A percentile compares a stretch with the other conserved stretches of the same genome.
These are phyloP conservation scores for Eutrema japonicum DNA, from an alignment of 345 rosid genomes.

Conservation along the genomic window DNA sequence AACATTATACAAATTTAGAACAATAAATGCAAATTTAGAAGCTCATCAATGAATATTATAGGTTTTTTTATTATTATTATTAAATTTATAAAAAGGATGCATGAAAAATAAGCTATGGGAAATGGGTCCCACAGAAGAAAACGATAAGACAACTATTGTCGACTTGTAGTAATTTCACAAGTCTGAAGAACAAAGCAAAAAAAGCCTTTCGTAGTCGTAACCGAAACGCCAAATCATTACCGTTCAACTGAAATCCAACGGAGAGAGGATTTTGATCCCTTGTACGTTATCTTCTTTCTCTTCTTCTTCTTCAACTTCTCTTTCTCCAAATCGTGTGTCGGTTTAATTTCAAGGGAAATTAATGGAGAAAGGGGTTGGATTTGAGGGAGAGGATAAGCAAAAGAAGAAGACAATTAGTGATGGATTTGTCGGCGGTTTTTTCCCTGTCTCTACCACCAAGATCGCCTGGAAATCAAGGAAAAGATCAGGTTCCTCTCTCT, in stretches of 20 bases:
- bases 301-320: slow-evolving; percentile 21
- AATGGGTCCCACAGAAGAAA: slow-evolving; percentile 36
- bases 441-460: slow-evolving; percentile 67
- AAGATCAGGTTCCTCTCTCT: slow-evolving; percentile 59
- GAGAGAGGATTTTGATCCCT: background rate
- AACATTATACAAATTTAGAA: no score
- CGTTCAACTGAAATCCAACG: slow-evolving; percentile 43
- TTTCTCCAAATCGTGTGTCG: slow-evolving; percentile 2
- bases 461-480: slow-evolving; percentile 81
- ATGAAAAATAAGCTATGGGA: background rate
- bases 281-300: slow-evolving; percentile 40
- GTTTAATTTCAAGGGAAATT: background rate
- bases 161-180: background rate
- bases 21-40: no score
- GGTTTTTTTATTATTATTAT: no score
- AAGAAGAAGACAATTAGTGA: slow-evolving; percentile 47
- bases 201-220: slow-evolving; percentile 31
- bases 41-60: no score
- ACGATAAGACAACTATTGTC: slow-evolving; percentile 39
- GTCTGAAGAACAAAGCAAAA: slow-evolving; percentile 30
- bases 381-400: slow-evolving; percentile 35
- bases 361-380: slow-evolving; percentile 41
- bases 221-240: slow-evolving; percentile 44
- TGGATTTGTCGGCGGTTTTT: slow-evolving; percentile 66
- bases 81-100: no score